Percentiles rank a stretch among this genome's conserved stretches.
Evolutionary conservation across 208 protist species (phyloP).

Genomic region (Porcisia hertigi): DNA sequence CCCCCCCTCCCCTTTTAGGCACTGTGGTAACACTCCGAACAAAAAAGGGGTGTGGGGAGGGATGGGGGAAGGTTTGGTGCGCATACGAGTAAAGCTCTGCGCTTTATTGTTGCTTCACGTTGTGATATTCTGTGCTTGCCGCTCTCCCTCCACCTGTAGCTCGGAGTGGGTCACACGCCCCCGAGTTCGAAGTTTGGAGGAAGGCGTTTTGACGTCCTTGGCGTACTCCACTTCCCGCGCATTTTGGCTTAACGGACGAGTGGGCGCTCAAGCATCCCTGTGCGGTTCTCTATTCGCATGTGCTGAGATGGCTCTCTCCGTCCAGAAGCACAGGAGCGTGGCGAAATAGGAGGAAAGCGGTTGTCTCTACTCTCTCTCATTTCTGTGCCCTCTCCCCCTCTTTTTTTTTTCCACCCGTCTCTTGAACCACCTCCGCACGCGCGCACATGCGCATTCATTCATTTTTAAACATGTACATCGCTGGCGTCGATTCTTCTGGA

Average conservation of each 20-base stretch:
- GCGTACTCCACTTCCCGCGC: background rate
- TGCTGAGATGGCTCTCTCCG: background rate
- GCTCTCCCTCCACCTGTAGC: background rate
- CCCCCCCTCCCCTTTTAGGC: no score
- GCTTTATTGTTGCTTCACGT: background rate
- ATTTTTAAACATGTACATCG: background rate
- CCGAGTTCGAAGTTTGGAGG: background rate
- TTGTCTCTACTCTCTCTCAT: no score
- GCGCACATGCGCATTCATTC: background rate
- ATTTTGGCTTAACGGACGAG: background rate
- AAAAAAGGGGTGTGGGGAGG: background rate
- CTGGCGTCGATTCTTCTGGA: background rate
- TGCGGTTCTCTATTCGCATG: background rate
- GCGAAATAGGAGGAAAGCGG: background rate
- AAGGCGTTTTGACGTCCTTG: background rate
- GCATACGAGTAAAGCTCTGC: background rate
- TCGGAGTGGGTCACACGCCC: background rate
- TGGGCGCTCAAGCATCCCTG: background rate
- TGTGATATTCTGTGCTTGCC: background rate
- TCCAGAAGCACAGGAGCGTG: background rate
- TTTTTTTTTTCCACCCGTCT: no score
- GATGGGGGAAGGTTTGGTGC: background rate
- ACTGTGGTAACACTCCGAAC: background rate
- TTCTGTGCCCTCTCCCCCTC: background rate
- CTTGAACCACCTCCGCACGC: background rate